phyloP scores from a whole-genome alignment of 225 moss, liverwort and hornwort genomes.

The Neckera pumila region DNA sequence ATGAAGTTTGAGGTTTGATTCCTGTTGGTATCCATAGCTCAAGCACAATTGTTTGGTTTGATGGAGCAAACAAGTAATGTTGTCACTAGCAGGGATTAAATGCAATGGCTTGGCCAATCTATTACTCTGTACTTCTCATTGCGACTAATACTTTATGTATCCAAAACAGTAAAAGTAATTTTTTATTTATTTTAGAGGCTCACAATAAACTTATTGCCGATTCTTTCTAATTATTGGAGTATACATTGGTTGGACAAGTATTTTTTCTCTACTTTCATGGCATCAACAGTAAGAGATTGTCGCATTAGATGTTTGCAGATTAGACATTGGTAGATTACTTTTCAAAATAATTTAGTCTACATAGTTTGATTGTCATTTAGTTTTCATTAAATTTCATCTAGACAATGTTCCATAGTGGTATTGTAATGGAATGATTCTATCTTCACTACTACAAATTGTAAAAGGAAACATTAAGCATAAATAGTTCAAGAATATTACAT shows the following conservation, averaged over 20 bases:
- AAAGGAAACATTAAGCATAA: too few relatives aligned
- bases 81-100: not conserved
- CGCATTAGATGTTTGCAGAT: too few relatives aligned
- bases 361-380: not conserved
- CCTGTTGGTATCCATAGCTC: accelerated
- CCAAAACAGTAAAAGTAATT: too few relatives aligned
- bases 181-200: too few relatives aligned
- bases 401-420: not conserved
- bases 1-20: accelerated
- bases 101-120: not conserved
- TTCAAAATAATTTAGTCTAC: not conserved
- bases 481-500: not conserved
- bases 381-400: not conserved
- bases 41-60: too few relatives aligned
- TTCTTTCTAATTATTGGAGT: too few relatives aligned
- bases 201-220: too few relatives aligned
- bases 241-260: too few relatives aligned
- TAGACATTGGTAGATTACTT: too few relatives aligned
- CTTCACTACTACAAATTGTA: not conserved
- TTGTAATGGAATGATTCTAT: not conserved
- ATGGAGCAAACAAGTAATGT: too few relatives aligned
- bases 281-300: too few relatives aligned
- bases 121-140: not conserved
- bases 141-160: too few relatives aligned
- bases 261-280: not conserved